These are phyloP conservation scores for Nemania sp. DNA, from an alignment of 2,329 filamentous ascomycete genomes.

Conservation along the genomic window DNA sequence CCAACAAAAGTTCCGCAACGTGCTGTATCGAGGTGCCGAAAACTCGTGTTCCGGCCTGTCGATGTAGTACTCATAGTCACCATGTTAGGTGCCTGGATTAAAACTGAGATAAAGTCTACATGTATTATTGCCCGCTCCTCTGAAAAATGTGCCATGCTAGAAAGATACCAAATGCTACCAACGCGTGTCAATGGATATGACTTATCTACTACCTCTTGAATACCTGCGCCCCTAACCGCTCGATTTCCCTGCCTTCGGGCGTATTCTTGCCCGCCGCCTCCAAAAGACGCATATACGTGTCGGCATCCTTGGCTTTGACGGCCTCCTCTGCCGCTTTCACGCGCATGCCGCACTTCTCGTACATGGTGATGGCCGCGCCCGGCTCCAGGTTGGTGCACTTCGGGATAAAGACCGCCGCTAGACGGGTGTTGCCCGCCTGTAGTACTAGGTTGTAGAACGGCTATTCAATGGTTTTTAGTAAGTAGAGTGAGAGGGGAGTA, in stretches of 20 bases:
- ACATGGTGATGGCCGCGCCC: constrained; percentile 86
- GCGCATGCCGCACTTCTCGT: constrained; percentile 92
- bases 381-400: constrained; percentile 82
- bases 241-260: constrained; percentile 79
- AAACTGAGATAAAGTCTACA: constrained; percentile 13
- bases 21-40: constrained; percentile 2
- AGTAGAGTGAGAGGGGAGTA: constrained; percentile 8
- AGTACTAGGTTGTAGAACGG: constrained; percentile 93
- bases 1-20: constrained; percentile 36
- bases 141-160: constrained; percentile 10
- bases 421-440: constrained; percentile 87
- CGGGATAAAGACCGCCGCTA: constrained; percentile 85
- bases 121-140: constrained; percentile 17
- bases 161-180: neutral
- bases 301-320: constrained; percentile 80
- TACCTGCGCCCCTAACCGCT: constrained; percentile 75
- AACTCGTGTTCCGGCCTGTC: constrained; percentile 3
- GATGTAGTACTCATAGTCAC: constrained; percentile 1
- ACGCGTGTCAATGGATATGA: neutral
- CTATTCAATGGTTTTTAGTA: constrained; percentile 54
- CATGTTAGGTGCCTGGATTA: neutral
- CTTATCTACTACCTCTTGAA: constrained; percentile 62
- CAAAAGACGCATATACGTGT: constrained; percentile 78
- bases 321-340: constrained; percentile 93
- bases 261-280: constrained; percentile 78